phyloP scores from a whole-genome alignment of 768 basidiomycete species.

The Tricholoma flavovirens region DNA sequence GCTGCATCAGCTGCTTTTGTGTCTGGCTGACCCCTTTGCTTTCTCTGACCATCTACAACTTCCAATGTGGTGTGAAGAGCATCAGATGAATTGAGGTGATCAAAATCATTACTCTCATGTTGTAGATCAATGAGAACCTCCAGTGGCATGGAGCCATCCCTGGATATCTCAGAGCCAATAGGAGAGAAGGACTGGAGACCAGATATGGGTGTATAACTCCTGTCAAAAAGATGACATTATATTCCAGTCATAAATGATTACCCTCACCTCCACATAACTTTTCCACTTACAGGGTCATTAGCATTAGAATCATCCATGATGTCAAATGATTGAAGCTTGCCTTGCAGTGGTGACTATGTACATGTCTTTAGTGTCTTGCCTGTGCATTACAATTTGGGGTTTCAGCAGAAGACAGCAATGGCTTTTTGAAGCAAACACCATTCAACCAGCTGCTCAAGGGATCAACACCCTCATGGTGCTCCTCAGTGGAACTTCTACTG shows the following conservation, averaged over 20 bases:
- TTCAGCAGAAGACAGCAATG: conserved; percentile 86
- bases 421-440: conserved; percentile 60
- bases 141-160: conserved; percentile 67
- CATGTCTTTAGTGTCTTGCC: conserved; percentile 46
- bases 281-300: conserved; percentile 80
- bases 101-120: conserved; percentile 77
- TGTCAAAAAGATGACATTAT: conserved; percentile 22
- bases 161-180: conserved; percentile 31
- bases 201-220: conserved; percentile 72
- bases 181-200: conserved; percentile 90
- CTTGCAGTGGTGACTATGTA: conserved; percentile 74
- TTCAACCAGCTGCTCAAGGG: conserved; percentile 71
- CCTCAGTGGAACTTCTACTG: conserved; percentile 32
- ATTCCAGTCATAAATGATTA: neutral
- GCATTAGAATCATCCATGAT: conserved; percentile 76
- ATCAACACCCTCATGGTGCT: conserved; percentile 35
- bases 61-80: conserved; percentile 19
- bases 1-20: conserved; percentile 53
- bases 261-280: conserved; percentile 78
- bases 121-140: conserved; percentile 85
- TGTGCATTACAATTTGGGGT: conserved; percentile 80
- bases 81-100: conserved; percentile 63
- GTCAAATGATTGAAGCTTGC: conserved; percentile 69
- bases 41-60: conserved; percentile 9
- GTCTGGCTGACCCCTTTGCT: conserved; percentile 4